These are phyloP conservation scores for Rostrohypoxylon terebratum DNA, from an alignment of 495 filamentous ascomycete species.

Conservation along the genomic window DNA sequence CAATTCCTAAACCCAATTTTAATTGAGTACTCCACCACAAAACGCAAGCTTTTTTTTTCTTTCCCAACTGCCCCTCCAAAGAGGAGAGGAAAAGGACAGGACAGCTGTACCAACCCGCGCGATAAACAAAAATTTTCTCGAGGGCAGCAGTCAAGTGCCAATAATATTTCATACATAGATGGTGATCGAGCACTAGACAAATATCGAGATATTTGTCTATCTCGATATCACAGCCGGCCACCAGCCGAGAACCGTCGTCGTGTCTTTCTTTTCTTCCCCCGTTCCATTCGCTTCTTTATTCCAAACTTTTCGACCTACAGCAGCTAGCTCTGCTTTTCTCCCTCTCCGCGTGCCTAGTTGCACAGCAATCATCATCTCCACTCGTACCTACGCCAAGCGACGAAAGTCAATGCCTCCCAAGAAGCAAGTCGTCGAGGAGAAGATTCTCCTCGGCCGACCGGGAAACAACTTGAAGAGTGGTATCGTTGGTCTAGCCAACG, in stretches of 20 bases:
- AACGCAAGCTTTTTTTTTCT: constrained; percentile 38
- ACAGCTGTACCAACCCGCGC: constrained; percentile 42
- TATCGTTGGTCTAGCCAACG: constrained; percentile 99
- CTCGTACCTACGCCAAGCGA: constrained; percentile 63
- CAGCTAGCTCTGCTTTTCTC: constrained; percentile 72
- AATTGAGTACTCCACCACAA: constrained; percentile 38
- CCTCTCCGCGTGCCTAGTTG: constrained; percentile 55
- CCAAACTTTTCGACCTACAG: constrained; percentile 63
- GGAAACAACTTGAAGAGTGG: constrained; percentile 99
- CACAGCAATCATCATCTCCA: constrained; percentile 58
- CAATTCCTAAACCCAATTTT: constrained; percentile 38
- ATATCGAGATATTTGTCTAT: constrained; percentile 39
- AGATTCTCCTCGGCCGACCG: constrained; percentile 89
- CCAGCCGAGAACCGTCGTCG: constrained; percentile 55
- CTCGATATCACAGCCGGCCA: constrained; percentile 44
- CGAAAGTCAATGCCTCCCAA: constrained; percentile 79
- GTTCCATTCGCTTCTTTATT: constrained; percentile 66
- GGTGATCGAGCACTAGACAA: constrained; percentile 33
- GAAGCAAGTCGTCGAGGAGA: constrained; percentile 78
- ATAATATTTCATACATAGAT: constrained; percentile 22
- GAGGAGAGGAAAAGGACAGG: constrained; percentile 38
- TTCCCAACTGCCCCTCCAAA: constrained; percentile 36
- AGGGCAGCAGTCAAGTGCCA: constrained; percentile 40
- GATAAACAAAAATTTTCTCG: constrained; percentile 33
- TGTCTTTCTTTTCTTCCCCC: constrained; percentile 59